Evolutionary conservation across 257 asterid genomes (phyloP).

Genomic region (Solanum appendiculatum): DNA sequence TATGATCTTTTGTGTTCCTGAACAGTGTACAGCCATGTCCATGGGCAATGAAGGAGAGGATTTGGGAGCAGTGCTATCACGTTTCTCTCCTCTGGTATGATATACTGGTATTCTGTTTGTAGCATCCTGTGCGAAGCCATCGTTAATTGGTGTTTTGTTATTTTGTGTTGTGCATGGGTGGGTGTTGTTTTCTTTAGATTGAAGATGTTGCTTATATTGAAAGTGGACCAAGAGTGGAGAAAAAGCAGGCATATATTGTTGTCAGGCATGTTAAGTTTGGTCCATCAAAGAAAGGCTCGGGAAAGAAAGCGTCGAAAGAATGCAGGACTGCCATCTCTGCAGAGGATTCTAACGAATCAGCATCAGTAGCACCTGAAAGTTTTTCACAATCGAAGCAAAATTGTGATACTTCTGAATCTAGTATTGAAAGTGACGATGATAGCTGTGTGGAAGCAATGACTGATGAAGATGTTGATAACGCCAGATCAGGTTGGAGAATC

Average conservation of each 20-base stretch:
- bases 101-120: constrained; percentile 1
- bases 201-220: constrained; percentile 57
- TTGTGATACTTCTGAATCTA: neutral
- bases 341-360: neutral
- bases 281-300: constrained; percentile 40
- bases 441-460: constrained; percentile 10
- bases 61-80: constrained; percentile 43
- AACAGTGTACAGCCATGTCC: constrained; percentile 54
- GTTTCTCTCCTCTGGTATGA: constrained; percentile 58
- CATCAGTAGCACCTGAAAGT: neutral
- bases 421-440: constrained; percentile 5
- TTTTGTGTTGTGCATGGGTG: neutral
- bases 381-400: neutral
- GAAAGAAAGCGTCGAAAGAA: constrained; percentile 36
- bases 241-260: constrained; percentile 51
- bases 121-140: neutral
- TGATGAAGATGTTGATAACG: constrained; percentile 15
- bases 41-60: constrained; percentile 22
- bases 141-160: neutral
- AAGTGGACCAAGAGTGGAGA: constrained; percentile 45
- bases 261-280: constrained; percentile 78
- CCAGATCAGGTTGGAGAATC: constrained; percentile 19
- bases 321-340: neutral
- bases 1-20: constrained; percentile 1
- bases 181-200: constrained; percentile 29